Evolutionary conservation across 2,329 filamentous ascomycete genomes (phyloP).

Genomic region (Pseudogymnoascus sp.): DNA sequence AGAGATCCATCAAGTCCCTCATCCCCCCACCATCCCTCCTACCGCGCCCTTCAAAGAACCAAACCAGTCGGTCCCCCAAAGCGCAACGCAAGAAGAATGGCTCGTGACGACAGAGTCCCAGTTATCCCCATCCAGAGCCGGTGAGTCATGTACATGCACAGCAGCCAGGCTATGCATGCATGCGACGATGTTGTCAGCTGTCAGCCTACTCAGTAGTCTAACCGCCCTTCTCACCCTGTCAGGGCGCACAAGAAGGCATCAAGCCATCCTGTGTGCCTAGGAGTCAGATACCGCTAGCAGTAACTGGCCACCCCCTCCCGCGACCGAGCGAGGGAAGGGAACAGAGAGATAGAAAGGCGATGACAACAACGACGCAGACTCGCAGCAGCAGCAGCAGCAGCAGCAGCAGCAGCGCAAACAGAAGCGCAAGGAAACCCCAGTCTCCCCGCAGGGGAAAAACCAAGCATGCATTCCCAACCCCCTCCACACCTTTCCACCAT

Average conservation of each 20-base stretch:
- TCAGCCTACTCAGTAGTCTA: neutral
- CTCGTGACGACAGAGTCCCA: neutral
- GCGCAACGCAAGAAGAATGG: neutral
- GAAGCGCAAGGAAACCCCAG: neutral
- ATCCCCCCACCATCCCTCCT: neutral
- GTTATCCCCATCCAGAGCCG: neutral
- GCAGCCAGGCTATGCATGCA: constrained; percentile 6
- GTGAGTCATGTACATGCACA: neutral
- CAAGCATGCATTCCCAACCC: neutral
- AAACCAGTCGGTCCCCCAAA: constrained; percentile 5
- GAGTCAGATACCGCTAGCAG: neutral
- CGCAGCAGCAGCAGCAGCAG: constrained; percentile 3
- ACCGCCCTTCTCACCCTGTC: neutral
- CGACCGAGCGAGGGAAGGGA: neutral
- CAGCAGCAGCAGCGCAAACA: constrained; percentile 3
- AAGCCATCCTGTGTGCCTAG: neutral
- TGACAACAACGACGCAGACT: neutral
- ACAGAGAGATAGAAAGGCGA: neutral
- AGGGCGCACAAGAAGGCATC: neutral
- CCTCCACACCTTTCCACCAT: neutral
- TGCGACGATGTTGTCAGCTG: neutral
- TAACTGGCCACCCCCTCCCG: neutral
- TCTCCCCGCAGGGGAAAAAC: neutral
- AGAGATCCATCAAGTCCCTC: neutral
- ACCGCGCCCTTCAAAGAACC: neutral